Conservation (phyloP, 768 basidiomycete species). For the Leccinum disarticulatum region DNA sequence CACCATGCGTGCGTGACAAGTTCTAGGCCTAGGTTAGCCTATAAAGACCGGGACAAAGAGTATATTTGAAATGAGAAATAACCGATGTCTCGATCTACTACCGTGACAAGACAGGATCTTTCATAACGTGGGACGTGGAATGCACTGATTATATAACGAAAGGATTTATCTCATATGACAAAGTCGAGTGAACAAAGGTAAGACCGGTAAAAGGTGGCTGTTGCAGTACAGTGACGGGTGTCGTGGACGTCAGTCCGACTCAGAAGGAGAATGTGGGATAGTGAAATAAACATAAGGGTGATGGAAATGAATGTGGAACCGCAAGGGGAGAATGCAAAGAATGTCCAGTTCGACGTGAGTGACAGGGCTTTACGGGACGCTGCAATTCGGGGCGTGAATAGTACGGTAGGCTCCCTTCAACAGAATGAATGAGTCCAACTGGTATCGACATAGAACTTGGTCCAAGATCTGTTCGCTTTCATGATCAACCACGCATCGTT, state of each 20-base stretch:
- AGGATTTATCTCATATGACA: neutral
- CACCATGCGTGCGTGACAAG: neutral
- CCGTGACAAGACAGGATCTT: neutral
- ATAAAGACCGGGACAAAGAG: neutral
- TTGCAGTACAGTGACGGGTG: neutral
- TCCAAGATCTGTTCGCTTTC: neutral
- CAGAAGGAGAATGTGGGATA: neutral
- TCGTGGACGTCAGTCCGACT: neutral
- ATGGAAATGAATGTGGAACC: neutral
- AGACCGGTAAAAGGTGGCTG: neutral
- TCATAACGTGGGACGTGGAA: neutral
- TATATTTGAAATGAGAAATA: neutral
- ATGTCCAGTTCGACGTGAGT: neutral
- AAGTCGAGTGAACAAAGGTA: neutral
- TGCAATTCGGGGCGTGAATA: too few relatives aligned
- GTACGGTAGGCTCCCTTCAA: too few relatives aligned
- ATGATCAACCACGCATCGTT: neutral
- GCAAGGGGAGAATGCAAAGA: neutral
- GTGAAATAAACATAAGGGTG: neutral
- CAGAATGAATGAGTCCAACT: too few relatives aligned
- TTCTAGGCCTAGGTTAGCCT: neutral
- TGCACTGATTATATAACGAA: neutral
- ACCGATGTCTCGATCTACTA: neutral
- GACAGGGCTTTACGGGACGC: too few relatives aligned
- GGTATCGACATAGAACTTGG: neutral